These are phyloP conservation scores for Neospermospora avenae DNA, from an alignment of 2,329 filamentous ascomycete species.

Conservation along the genomic window DNA sequence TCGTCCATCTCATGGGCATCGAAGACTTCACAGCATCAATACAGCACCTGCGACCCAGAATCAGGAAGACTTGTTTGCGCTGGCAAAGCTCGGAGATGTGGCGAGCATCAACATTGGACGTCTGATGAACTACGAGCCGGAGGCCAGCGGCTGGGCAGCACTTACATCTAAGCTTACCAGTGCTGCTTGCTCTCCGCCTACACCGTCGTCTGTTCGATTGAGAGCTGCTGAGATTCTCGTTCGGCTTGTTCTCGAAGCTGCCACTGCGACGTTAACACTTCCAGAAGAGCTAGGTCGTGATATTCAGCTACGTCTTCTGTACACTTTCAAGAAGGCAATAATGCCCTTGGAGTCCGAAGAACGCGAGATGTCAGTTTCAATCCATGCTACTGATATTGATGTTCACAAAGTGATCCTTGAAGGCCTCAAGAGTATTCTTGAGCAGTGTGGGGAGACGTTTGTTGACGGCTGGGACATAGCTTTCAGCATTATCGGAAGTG, in stretches of 20 bases:
- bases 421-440: conserved; percentile 75
- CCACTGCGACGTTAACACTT: conserved; percentile 52
- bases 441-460: conserved; percentile 83
- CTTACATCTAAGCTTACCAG: conserved; percentile 55
- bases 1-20: conserved; percentile 32
- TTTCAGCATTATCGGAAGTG: conserved; percentile 80
- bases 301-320: conserved; percentile 70
- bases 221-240: conserved; percentile 64
- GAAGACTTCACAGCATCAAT: conserved; percentile 44
- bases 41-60: conserved; percentile 48
- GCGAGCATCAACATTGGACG: conserved; percentile 73
- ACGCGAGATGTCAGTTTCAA: conserved; percentile 52
- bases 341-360: conserved; percentile 53
- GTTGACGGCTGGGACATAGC: conserved; percentile 80
- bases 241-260: conserved; percentile 54
- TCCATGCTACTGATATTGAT: conserved; percentile 65
- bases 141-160: conserved; percentile 71
- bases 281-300: conserved; percentile 49
- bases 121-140: conserved; percentile 63
- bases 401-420: conserved; percentile 80
- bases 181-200: conserved; percentile 46
- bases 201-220: conserved; percentile 51
- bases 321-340: conserved; percentile 62
- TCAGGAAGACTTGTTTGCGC: conserved; percentile 63
- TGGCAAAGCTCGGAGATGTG: conserved; percentile 71